Conservation (phyloP, 140 eudicot genomes). For the Ambrosia hybrid region DNA sequence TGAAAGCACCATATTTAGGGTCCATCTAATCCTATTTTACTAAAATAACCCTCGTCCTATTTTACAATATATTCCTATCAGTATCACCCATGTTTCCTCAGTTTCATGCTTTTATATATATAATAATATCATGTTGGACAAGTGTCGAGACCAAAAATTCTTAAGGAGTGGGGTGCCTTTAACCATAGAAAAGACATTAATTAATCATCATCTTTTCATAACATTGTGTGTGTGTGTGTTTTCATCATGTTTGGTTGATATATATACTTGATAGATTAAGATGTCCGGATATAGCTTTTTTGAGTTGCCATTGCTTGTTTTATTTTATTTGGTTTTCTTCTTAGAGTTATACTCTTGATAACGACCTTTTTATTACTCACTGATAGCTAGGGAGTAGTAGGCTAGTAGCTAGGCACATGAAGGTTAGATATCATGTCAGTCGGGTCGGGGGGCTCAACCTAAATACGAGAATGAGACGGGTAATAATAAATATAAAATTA, state of each 20-base stretch:
- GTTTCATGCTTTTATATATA: conserved; percentile 1
- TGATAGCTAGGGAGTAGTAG: background rate
- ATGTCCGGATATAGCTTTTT: background rate
- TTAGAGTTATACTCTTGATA: background rate
- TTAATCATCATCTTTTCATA: too few species aligned
- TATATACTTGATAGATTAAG: background rate
- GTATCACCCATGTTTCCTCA: conserved; percentile 15
- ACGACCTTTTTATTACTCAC: background rate
- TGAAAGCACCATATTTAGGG: conserved; percentile 32
- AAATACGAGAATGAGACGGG: too few species aligned
- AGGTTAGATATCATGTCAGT: background rate
- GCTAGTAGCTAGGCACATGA: background rate
- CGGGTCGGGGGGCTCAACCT: background rate
- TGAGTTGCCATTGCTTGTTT: background rate
- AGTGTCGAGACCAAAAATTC: conserved; percentile 4
- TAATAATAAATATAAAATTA: too few species aligned
- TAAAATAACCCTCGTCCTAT: conserved; percentile 36
- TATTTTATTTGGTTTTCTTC: too few species aligned
- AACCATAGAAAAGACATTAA: background rate
- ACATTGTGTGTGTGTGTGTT: background rate
- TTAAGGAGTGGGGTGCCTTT: background rate
- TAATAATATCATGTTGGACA: conserved; percentile 13
- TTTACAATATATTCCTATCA: background rate
- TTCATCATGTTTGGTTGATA: background rate
- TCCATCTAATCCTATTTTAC: conserved; percentile 31